Conservation (phyloP, 768 basidiomycete species). For the Tephrocybe sp. region DNA sequence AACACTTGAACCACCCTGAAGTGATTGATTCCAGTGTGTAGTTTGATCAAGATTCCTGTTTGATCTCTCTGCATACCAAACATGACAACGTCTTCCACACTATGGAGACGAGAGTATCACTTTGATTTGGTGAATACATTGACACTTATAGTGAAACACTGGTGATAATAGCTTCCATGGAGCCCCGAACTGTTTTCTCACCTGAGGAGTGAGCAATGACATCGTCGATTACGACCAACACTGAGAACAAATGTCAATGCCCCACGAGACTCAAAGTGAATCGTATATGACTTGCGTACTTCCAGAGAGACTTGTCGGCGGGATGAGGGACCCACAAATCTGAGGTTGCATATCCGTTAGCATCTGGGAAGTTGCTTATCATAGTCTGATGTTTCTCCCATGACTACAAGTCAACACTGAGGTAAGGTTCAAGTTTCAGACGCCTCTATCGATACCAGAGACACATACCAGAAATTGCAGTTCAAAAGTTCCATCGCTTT, state of each 20-base stretch:
- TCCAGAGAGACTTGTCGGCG: constrained; percentile 39
- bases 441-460: constrained; percentile 27
- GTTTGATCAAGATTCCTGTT: constrained; percentile 31
- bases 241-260: constrained; percentile 17
- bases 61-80: constrained; percentile 37
- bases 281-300: constrained; percentile 23
- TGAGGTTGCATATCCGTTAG: constrained; percentile 38
- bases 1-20: no score
- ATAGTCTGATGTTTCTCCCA: constrained; percentile 23
- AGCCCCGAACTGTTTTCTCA: constrained; percentile 31
- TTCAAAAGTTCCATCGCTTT: constrained; percentile 31
- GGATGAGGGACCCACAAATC: constrained; percentile 31
- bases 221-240: constrained; percentile 34
- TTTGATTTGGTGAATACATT: background rate
- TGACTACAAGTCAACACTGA: constrained; percentile 22
- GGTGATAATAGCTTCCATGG: constrained; percentile 23
- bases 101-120: constrained; percentile 6
- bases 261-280: background rate
- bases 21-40: constrained; percentile 4
- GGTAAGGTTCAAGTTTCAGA: background rate
- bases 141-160: constrained; percentile 22
- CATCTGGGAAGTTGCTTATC: constrained; percentile 33
- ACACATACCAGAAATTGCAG: constrained; percentile 12
- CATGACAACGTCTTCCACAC: constrained; percentile 34
- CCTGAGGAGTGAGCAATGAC: constrained; percentile 29